Base-by-base conservation (phyloP, 306 rosid genomes). In the Lathyrus tuberosus region DNA sequence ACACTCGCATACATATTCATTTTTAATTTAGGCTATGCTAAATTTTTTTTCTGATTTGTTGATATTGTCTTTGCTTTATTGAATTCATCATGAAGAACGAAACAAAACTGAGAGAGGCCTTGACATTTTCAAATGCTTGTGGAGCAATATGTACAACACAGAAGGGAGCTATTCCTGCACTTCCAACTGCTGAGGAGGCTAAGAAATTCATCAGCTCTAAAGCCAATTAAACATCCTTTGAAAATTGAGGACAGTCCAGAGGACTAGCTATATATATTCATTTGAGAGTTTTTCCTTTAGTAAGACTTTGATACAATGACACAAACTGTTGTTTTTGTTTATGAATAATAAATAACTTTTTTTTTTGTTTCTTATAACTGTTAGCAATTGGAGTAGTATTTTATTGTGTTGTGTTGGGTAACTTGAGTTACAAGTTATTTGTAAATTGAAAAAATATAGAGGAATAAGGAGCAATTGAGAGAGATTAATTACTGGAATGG, bases 81-180 rank as follows among this genome's bases (percentile, higher is more conserved):
- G 71, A 10, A 56, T 22, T 8, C 15, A 10, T 43, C 17, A 6
- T 46, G 75, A 43, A 79, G 93, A 69, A 83, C 3, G 93, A 87
- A 72, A 43, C 73, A 77, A 87, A 87, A 69, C 30, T 87, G 74
- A 85, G 59, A 61, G 90, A 83, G 82, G 79, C 88, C 10, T 79
- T 87, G 82, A 16, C 24, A 9, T 66, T 85, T 72, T 73, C 93
- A 49, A 85, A 87, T 85, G 90, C 90, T 28, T 83, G 90, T 71
- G 93, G 88, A 68, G 93, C 93, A 71, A 79, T 87, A 1, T 77
- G 84, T 22, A 87, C 90, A 62, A 83, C 80, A 67, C 73, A 79
- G 66, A 87, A 87, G 69, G 93, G 90, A 74, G 90, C 93, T 37
- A 85, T 85, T 76, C 93, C 93, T 40, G 90, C 93, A 65, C 88